Base-by-base conservation (phyloP, 495 filamentous ascomycete species). In the Hypoxylon rickii region DNA sequence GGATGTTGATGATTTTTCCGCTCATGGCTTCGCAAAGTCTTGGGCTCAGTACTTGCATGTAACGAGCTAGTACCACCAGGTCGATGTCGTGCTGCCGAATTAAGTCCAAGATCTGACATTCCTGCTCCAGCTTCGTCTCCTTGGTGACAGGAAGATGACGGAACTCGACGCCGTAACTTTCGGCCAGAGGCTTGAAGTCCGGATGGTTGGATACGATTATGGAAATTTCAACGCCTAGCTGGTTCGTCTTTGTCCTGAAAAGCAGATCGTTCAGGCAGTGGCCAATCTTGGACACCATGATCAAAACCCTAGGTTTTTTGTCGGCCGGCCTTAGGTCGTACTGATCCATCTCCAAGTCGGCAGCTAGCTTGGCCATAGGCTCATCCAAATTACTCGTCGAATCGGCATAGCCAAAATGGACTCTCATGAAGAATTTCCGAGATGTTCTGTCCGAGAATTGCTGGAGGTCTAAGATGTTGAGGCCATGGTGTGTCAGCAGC, bases 201-300 rank as follows among this genome's bases (percentile, higher is more conserved):
- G 85, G 79, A 65, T 90, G 87, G 72, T 90, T 90, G 51, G 85
- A 88, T 36, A 90, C 81, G 45, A 86, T 80, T 34, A 89, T 60
- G 12, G 86, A 84, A 44, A 89, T 74, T 13, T 89, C 86, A 58
- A 90, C 83, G 65, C 78, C 78, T 11, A 90, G 76, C 66, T 84
- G 80, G 51, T 77, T 76, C 36, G 80, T 86, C 66, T 77, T 75
- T 51, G 83, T 78, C 37, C 87, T 82, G 82, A 87, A 90, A 11
- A 90, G 79, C n/a, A 90, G 73, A 66, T 90, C 87, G 69, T 90
- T 89, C 45, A 90, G 75, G 68, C 87, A 90, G 73, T 89, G 86
- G 34, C 87, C 87, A 63, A 87, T 89, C 74, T 90, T 90, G 48
- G 84, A 87, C 55, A 89, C 86, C 86, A 90, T 89, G 77, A 90